Base-by-base conservation (phyloP, 2,329 filamentous ascomycete species). In the Fusarium domesticum region DNA sequence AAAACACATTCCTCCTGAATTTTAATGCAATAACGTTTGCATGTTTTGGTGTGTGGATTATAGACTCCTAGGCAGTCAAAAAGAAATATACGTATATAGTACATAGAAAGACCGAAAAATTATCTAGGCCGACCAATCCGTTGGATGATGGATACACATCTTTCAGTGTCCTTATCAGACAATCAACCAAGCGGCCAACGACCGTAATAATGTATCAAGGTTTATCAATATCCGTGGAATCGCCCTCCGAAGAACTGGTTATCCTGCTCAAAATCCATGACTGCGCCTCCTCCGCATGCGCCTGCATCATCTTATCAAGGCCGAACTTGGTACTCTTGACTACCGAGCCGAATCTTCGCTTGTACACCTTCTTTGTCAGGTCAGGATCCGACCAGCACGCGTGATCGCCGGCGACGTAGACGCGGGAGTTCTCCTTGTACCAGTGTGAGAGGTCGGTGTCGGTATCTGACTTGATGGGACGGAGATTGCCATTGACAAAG, bases 351-450 rank as follows among this genome's bases (percentile, higher is more conserved):
- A 83, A 85, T 1, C 81, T 73, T 28, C 75, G 71, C 67, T 82
- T 84, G 37, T 72, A 66, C 0, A 84, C 77, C 57, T 81, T 83
- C 50, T 76, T 73, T 2, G 69, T 74, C 16, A 82, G 71, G 5
- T 83, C 80, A 23, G 76, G 74, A 44, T 84, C 80, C 48, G 66
- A 72, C 85, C 89, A 96, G 64, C 88, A 85, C 11, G 80, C 78
- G 64, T 96, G 92, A 47, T 84, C 76, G 18, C 76, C 71, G 2
- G 85, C 80, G 15, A 96, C 86, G 58, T 85, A 95, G 36, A 96
- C 84, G 4, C 81, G 77, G 0, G 89, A 93, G 66, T 89, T 84
- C 55, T 82, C 75, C 61, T 85, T 86, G 68, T 96, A 97, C 92
- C 92, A 97, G 18, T 75, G 73, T 2, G 83, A 85, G 1, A 91